These are phyloP conservation scores for Dendrothele bispora DNA, from an alignment of 768 basidiomycete genomes.

Conservation along the genomic window DNA sequence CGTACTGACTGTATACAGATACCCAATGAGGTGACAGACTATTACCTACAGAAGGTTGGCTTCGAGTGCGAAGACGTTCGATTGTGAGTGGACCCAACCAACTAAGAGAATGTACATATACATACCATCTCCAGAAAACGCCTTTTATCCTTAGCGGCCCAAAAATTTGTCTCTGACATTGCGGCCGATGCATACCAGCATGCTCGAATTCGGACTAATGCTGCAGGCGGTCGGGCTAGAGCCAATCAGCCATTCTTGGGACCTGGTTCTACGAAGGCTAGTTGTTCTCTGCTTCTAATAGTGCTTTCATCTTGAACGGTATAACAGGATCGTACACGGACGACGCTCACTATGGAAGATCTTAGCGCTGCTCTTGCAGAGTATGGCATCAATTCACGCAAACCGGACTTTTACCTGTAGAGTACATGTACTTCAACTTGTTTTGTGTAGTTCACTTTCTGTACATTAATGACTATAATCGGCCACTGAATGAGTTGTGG, in stretches of 20 bases:
- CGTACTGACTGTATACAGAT: conserved; percentile 51
- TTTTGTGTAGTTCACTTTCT: no score
- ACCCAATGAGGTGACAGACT: conserved; percentile 96
- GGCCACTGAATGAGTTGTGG: no score
- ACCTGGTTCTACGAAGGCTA: conserved; percentile 64
- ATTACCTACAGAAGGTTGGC: conserved; percentile 93
- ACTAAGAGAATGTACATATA: conserved; percentile 2
- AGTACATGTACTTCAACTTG: no score
- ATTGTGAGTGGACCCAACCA: conserved; percentile 52
- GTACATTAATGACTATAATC: no score
- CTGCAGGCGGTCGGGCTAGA: conserved; percentile 69
- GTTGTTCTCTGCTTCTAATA: conserved; percentile 15
- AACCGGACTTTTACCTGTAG: conserved; percentile 92
- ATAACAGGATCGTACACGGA: conserved; percentile 84
- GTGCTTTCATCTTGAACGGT: no score
- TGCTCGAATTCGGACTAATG: conserved; percentile 92
- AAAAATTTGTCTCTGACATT: conserved; percentile 97
- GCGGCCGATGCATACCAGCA: conserved; percentile 97
- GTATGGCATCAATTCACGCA: conserved; percentile 92
- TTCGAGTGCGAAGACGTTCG: conserved; percentile 95
- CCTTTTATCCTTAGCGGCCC: conserved; percentile 90
- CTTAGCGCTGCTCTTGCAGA: conserved; percentile 90
- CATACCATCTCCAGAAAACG: conserved; percentile 67
- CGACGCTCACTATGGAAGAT: conserved; percentile 97
- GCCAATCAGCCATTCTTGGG: conserved; percentile 57